Conservation (phyloP, 179 eudicot species). For the Beta macrorhiza region DNA sequence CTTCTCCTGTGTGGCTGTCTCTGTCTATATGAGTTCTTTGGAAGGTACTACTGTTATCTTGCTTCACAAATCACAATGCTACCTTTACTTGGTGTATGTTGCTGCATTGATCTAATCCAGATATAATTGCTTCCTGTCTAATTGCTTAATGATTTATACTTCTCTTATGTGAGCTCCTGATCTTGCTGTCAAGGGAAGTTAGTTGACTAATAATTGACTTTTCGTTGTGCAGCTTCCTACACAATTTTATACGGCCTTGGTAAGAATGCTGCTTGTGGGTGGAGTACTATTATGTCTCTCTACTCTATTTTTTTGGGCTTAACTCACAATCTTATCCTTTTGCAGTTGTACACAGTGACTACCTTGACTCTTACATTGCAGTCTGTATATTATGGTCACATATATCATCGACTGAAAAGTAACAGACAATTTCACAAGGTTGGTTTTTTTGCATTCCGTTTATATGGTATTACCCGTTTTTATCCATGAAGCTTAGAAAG, state of each 20-base stretch:
- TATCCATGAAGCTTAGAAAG: not conserved
- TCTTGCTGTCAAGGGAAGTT: not conserved
- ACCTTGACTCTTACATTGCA: slow-evolving; percentile 57
- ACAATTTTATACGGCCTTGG: slow-evolving; percentile 70
- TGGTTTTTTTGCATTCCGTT: slow-evolving; percentile 15
- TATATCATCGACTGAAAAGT: slow-evolving; percentile 48
- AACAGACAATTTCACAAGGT: slow-evolving; percentile 48
- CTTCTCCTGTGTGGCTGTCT: not conserved
- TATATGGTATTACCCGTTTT: not conserved
- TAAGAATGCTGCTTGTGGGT: slow-evolving; percentile 26
- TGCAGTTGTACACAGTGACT: slow-evolving; percentile 57
- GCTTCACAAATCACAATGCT: not conserved
- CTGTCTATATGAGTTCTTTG: not conserved
- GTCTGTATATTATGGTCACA: slow-evolving; percentile 54
- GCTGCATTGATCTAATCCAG: not conserved
- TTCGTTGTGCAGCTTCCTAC: slow-evolving; percentile 66
- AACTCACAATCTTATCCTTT: not conserved
- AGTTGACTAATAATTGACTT: slow-evolving; percentile 14
- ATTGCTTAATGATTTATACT: not conserved
- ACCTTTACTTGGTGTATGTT: not conserved
- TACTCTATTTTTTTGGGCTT: slow-evolving; percentile 6
- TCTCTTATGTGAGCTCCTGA: not conserved
- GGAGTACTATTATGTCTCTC: not conserved
- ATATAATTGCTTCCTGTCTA: not conserved
- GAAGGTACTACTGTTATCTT: not conserved